Percentiles rank a stretch among this genome's conserved stretches.
Conservation (phyloP, 169 alveolate species). For the Plasmodium malariae region DNA sequence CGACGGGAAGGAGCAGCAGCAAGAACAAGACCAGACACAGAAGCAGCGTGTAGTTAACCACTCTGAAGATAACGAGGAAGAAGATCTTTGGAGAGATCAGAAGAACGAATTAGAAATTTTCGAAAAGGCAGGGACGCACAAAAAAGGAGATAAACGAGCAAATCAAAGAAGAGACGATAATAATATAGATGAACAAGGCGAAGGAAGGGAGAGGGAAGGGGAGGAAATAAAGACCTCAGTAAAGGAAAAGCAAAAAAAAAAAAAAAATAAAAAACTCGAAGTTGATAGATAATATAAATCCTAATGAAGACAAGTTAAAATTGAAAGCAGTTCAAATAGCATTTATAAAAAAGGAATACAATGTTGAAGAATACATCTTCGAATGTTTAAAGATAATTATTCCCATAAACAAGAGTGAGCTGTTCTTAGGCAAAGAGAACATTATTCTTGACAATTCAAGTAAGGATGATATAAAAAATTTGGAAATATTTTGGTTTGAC, state of each 20-base stretch:
- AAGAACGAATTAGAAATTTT: background rate
- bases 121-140: background rate
- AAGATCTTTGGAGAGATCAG: background rate
- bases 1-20: background rate
- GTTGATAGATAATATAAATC: constrained; percentile 46
- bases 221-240: background rate
- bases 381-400: constrained; percentile 63
- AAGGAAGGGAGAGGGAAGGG: background rate
- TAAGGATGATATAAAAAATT: constrained; percentile 42
- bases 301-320: constrained; percentile 57
- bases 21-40: constrained; percentile 10
- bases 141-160: background rate
- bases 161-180: background rate
- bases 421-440: constrained; percentile 32
- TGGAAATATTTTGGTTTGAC: constrained; percentile 62
- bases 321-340: constrained; percentile 56
- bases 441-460: constrained; percentile 37
- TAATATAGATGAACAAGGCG: background rate
- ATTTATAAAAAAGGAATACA: constrained; percentile 58
- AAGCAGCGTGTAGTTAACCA: too few species aligned
- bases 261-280: constrained; percentile 61
- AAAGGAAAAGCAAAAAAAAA: constrained; percentile 20
- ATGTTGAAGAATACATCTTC: constrained; percentile 48
- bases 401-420: constrained; percentile 36
- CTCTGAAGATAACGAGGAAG: background rate